Percentiles rank a stretch among this genome's conserved stretches.
phyloP scores from a whole-genome alignment of 2,329 filamentous ascomycete species.

The Thelonectria rubi region DNA sequence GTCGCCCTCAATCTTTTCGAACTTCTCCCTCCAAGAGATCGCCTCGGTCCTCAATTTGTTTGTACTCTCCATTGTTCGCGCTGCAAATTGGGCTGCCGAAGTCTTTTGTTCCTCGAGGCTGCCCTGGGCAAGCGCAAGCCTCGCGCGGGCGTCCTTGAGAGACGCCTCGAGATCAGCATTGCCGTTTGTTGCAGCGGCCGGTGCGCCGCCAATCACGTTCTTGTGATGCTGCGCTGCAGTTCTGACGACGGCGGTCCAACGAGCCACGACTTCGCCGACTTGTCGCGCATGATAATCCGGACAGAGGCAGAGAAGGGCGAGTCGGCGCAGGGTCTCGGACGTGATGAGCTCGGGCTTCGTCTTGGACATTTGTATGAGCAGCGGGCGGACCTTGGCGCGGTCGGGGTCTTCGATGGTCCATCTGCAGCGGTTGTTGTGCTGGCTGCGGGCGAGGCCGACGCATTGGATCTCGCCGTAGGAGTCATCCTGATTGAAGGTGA shows the following conservation, averaged over 20 bases:
- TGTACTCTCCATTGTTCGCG: not conserved
- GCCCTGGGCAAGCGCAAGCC: not conserved
- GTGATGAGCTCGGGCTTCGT: not conserved
- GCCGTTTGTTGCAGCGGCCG: not conserved
- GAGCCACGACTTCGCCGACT: not conserved
- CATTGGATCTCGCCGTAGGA: constrained; percentile 4
- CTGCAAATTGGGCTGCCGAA: not conserved
- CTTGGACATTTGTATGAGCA: constrained; percentile 4
- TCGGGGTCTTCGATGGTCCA: constrained; percentile 8
- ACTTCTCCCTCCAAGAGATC: not conserved
- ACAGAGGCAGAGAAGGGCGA: constrained; percentile 4
- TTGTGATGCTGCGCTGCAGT: constrained; percentile 7
- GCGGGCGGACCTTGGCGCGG: not conserved
- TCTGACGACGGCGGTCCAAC: not conserved
- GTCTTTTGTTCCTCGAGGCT: not conserved
- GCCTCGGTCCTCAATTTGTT: not conserved
- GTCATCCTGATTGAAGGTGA: constrained; percentile 1
- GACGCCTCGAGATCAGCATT: not conserved
- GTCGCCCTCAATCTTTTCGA: not conserved
- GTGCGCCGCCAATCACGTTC: not conserved
- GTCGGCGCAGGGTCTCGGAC: not conserved
- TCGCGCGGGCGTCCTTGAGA: not conserved
- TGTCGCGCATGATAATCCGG: constrained; percentile 1
- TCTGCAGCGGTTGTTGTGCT: constrained; percentile 5
- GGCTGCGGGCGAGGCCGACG: constrained; percentile 5